These are phyloP conservation scores for Clavaria fumosa DNA, from an alignment of 768 basidiomycete genomes.

Conservation along the genomic window DNA sequence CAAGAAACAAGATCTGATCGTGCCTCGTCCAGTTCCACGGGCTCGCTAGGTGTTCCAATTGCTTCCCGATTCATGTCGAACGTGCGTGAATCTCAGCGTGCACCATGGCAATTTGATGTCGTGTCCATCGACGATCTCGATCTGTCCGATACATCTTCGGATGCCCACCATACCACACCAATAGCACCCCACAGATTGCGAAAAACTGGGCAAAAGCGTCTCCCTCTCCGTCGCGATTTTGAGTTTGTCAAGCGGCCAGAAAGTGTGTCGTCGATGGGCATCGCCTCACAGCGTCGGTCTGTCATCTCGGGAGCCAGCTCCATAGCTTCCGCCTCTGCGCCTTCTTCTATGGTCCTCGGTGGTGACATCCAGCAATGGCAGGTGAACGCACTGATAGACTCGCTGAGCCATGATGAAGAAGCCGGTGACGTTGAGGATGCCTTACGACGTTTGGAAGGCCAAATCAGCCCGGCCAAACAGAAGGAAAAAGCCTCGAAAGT, in stretches of 20 bases:
- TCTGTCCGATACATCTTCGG: conserved; percentile 63
- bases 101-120: conserved; percentile 51
- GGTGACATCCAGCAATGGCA: conserved; percentile 77
- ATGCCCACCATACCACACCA: conserved; percentile 25
- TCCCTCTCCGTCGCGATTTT: conserved; percentile 67
- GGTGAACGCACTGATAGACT: conserved; percentile 61
- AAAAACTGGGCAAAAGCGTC: conserved; percentile 28
- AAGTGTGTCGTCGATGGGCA: conserved; percentile 69
- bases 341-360: no score
- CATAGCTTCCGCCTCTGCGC: no score
- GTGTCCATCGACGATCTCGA: conserved; percentile 70
- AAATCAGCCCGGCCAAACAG: conserved; percentile 61
- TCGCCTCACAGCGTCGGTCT: conserved; percentile 43
- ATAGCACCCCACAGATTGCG: conserved; percentile 38
- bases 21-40: conserved; percentile 22
- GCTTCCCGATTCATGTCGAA: conserved; percentile 24
- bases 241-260: conserved; percentile 63
- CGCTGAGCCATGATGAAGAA: conserved; percentile 58
- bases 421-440: conserved; percentile 75
- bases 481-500: conserved; percentile 63
- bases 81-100: conserved; percentile 16
- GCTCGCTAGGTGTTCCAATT: conserved; percentile 34
- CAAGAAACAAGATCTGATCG: neutral
- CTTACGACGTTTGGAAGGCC: conserved; percentile 65
- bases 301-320: no score